A percentile compares a stretch with the other conserved stretches of the same genome.
These are phyloP conservation scores for Chaetomium cochliodes DNA, from an alignment of 495 filamentous ascomycete genomes.

Conservation along the genomic window DNA sequence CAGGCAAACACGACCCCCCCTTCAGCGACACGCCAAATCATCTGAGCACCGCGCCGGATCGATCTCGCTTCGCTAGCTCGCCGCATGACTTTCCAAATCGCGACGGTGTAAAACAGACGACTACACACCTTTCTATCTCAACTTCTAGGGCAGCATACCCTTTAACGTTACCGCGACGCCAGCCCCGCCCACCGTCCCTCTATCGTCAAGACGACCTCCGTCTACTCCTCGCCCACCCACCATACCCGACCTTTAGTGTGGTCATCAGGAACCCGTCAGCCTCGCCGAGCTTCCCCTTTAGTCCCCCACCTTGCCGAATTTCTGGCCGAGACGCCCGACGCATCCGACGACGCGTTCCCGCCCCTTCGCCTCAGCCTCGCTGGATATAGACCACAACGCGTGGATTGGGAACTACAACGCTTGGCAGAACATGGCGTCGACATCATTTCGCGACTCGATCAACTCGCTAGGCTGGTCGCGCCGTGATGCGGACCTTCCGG, in stretches of 20 bases:
- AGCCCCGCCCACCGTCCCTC: not conserved
- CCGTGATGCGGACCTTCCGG: slow-evolving; percentile 74
- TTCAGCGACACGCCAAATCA: slow-evolving; percentile 14
- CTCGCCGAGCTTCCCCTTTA: not conserved
- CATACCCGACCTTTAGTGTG: slow-evolving; percentile 10
- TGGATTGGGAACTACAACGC: not conserved
- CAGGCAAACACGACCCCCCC: slow-evolving; percentile 1
- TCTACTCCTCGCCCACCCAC: slow-evolving; percentile 6
- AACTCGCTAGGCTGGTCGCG: slow-evolving; percentile 94
- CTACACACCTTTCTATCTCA: slow-evolving; percentile 6
- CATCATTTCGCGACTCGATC: slow-evolving; percentile 88
- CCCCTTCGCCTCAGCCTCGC: slow-evolving; percentile 1
- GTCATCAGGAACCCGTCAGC: slow-evolving; percentile 19
- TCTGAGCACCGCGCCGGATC: slow-evolving; percentile 19
- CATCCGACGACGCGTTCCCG: not conserved
- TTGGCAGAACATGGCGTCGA: slow-evolving; percentile 69
- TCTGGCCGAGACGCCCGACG: not conserved
- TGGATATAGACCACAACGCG: not conserved
- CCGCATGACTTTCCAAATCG: slow-evolving; percentile 17
- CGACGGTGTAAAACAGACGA: slow-evolving; percentile 3
- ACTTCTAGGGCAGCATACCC: not conserved
- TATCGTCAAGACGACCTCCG: not conserved
- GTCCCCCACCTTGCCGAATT: not conserved
- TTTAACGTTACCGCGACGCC: not conserved
- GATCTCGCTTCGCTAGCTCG: slow-evolving; percentile 12